Evolutionary conservation across 495 filamentous ascomycete genomes (phyloP).

Genomic region (Penicilliopsis zonata): DNA sequence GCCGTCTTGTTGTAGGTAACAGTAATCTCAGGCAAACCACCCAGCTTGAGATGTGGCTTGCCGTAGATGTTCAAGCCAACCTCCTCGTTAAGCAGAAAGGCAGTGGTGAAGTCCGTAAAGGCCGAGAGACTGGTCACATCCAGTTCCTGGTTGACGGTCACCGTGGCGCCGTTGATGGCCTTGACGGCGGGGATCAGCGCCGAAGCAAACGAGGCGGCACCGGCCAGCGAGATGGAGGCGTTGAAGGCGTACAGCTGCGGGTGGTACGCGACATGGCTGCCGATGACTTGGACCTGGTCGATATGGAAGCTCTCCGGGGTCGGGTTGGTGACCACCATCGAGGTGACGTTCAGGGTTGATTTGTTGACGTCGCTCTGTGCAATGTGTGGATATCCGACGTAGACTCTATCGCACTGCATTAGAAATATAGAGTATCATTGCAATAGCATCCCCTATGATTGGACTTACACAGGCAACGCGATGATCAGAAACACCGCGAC

Average conservation of each 20-base stretch:
- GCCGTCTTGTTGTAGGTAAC: slow-evolving; percentile 46
- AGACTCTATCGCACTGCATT: slow-evolving; percentile 36
- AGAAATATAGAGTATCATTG: not conserved
- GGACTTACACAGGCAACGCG: slow-evolving; percentile 55
- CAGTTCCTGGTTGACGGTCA: slow-evolving; percentile 42
- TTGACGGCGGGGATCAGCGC: slow-evolving; percentile 43
- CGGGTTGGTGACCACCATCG: slow-evolving; percentile 47
- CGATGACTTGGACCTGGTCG: slow-evolving; percentile 34
- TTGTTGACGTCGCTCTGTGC: slow-evolving; percentile 56
- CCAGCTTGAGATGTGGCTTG: slow-evolving; percentile 39
- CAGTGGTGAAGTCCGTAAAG: slow-evolving; percentile 43
- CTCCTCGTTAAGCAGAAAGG: slow-evolving; percentile 43
- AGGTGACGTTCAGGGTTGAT: slow-evolving; percentile 46
- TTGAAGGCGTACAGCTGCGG: slow-evolving; percentile 45
- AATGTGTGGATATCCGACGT: slow-evolving; percentile 61
- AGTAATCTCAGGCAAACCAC: slow-evolving; percentile 30
- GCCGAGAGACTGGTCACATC: slow-evolving; percentile 38
- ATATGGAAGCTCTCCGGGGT: slow-evolving; percentile 44
- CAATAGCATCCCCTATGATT: not conserved
- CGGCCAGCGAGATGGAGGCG: slow-evolving; percentile 39
- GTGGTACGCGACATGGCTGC: slow-evolving; percentile 34
- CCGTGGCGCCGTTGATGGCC: slow-evolving; percentile 38
- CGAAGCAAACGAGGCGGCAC: slow-evolving; percentile 43
- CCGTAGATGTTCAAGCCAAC: slow-evolving; percentile 48
- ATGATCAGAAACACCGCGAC: slow-evolving; percentile 46